Evolutionary conservation across 2,329 filamentous ascomycete species (phyloP).

Genomic region (Fusarium floridanum): DNA sequence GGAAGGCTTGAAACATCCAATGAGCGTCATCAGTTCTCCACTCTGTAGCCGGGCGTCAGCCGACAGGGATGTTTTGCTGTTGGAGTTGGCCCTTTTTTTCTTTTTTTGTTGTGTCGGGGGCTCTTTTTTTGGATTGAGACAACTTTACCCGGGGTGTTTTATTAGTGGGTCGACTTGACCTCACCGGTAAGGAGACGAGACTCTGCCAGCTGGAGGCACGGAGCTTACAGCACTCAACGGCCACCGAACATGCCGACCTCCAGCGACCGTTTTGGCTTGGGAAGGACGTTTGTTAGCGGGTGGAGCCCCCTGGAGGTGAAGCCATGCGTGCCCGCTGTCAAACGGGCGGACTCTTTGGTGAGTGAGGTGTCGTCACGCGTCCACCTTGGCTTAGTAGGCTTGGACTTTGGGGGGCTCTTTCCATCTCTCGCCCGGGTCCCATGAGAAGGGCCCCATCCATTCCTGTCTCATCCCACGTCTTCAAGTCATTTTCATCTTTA

Average conservation of each 20-base stretch:
- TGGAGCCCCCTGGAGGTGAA: conserved; percentile 16
- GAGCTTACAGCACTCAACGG: conserved; percentile 11
- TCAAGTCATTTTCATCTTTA: conserved; percentile 29
- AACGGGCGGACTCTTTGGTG: conserved; percentile 1
- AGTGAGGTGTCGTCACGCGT: conserved; percentile 27
- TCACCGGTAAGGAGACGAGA: conserved; percentile 2
- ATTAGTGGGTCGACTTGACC: conserved; percentile 17
- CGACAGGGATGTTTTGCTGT: conserved; percentile 15
- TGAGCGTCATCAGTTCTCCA: conserved; percentile 23
- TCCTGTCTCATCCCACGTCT: conserved; percentile 23
- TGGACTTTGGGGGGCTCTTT: conserved; percentile 4
- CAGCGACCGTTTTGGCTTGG: conserved; percentile 20
- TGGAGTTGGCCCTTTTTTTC: conserved; percentile 18
- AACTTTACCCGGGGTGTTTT: conserved; percentile 32
- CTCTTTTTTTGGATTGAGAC: conserved; percentile 39
- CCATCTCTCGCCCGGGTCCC: conserved; percentile 34
- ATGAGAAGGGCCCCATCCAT: conserved; percentile 11
- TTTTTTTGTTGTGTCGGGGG: background rate
- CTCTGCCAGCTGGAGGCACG: background rate
- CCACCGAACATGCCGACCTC: conserved; percentile 27
- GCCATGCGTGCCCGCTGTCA: conserved; percentile 20
- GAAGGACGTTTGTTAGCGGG: conserved; percentile 31
- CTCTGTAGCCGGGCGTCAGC: conserved; percentile 35
- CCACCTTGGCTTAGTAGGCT: background rate
- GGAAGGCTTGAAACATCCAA: conserved; percentile 23